These are phyloP conservation scores for Panicum hallii DNA, from an alignment of 202 grass and related monocot species.

Conservation along the genomic window DNA sequence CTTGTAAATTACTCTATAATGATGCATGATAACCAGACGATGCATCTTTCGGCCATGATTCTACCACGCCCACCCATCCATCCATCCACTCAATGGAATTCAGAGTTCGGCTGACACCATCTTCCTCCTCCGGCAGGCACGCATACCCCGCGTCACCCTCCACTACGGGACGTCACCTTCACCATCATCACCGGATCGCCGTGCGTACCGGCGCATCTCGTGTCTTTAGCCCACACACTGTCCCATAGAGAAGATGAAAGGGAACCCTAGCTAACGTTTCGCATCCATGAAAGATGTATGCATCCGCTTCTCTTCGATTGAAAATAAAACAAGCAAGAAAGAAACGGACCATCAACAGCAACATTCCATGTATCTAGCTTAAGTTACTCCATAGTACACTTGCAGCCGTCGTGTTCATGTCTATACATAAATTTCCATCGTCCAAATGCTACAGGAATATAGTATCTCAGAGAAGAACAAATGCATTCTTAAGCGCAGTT, in stretches of 20 bases:
- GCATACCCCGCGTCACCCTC: conserved; percentile 43
- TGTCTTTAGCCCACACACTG: not conserved
- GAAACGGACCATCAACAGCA: not conserved
- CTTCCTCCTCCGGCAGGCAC: conserved; percentile 33
- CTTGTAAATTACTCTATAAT: conserved; percentile 47
- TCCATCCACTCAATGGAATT: not conserved
- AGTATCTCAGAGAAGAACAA: not conserved
- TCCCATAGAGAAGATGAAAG: not conserved
- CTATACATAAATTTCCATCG: not conserved
- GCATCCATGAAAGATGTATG: not conserved
- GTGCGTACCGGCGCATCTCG: conserved; percentile 2
- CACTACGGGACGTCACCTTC: conserved; percentile 22
- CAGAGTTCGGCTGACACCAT: conserved; percentile 22
- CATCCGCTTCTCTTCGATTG: not conserved
- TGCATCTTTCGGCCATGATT: not conserved
- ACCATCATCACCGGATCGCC: conserved; percentile 15
- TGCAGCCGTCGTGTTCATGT: not conserved
- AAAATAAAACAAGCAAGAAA: not conserved
- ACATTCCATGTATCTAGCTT: conserved; percentile 21
- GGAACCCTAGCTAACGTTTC: not conserved
- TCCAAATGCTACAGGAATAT: not conserved
- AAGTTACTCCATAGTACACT: not conserved
- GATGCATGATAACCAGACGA: conserved; percentile 10
- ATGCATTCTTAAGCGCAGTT: not conserved
- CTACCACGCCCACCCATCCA: not conserved